These are phyloP conservation scores for Vigna angularis DNA, from an alignment of 306 rosid species.

Conservation along the genomic window DNA sequence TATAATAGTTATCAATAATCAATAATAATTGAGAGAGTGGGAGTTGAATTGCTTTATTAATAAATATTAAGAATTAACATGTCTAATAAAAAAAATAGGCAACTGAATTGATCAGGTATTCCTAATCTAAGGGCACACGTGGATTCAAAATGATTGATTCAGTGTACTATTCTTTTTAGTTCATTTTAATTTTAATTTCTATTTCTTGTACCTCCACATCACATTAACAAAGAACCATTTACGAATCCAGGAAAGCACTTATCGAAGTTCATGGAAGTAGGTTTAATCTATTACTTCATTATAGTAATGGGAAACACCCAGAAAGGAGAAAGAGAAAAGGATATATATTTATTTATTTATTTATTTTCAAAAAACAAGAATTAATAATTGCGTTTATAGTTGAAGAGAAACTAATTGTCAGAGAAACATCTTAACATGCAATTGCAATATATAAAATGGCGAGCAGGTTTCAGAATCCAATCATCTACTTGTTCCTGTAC, in stretches of 20 bases:
- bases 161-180: slow-evolving; percentile 21
- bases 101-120: neutral
- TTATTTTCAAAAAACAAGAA: neutral
- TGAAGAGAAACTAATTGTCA: slow-evolving; percentile 9
- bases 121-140: slow-evolving; percentile 27
- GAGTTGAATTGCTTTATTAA: no score
- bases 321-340: slow-evolving; percentile 2
- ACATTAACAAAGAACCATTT: slow-evolving; percentile 6
- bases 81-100: neutral
- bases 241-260: neutral
- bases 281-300: neutral
- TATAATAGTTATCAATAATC: neutral
- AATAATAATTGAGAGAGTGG: no score
- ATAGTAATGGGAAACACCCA: slow-evolving; percentile 12
- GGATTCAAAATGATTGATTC: slow-evolving; percentile 41
- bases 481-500: slow-evolving; percentile 5
- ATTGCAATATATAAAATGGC: neutral
- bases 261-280: neutral
- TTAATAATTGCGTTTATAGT: neutral
- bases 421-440: slow-evolving; percentile 24
- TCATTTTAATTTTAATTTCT: neutral
- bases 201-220: slow-evolving; percentile 10
- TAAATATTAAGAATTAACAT: no score
- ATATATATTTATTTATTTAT: neutral
- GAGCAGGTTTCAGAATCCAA: slow-evolving; percentile 24